phyloP scores from a whole-genome alignment of 2,329 filamentous ascomycete genomes.

The Colletotrichum kahawae region DNA sequence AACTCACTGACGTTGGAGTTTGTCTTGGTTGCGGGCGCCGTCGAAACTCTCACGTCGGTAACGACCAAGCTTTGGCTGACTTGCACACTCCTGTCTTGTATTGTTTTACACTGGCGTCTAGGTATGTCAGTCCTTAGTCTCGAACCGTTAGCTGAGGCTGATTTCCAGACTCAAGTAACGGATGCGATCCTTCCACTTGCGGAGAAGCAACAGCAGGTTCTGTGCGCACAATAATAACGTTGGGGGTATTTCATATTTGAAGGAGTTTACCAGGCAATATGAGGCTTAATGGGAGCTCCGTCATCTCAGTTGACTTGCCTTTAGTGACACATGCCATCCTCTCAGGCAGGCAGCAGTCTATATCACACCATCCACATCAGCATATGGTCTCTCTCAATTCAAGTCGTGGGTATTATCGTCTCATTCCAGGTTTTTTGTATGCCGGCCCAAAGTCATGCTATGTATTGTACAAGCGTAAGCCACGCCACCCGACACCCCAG shows the following conservation, averaged over 20 bases:
- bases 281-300: not conserved
- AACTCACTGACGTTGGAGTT: not conserved
- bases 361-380: not conserved
- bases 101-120: not conserved
- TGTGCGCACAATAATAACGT: not conserved
- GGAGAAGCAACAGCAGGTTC: not conserved
- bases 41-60: not conserved
- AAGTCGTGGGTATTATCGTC: constrained; percentile 18
- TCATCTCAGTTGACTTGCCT: not conserved
- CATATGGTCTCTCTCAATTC: not conserved
- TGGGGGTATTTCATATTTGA: not conserved
- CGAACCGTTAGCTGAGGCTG: not conserved
- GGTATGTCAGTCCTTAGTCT: not conserved
- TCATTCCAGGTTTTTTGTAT: constrained; percentile 23
- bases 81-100: not conserved
- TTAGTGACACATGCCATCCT: not conserved
- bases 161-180: not conserved
- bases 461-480: constrained; percentile 23
- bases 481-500: constrained; percentile 22
- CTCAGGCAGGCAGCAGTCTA: not conserved
- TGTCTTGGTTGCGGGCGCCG: not conserved
- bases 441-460: constrained; percentile 22
- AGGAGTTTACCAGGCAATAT: not conserved
- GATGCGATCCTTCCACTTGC: not conserved
- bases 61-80: not conserved